Evolutionary conservation across 106 monocot species (phyloP).

Genomic region (Allium cepa): DNA sequence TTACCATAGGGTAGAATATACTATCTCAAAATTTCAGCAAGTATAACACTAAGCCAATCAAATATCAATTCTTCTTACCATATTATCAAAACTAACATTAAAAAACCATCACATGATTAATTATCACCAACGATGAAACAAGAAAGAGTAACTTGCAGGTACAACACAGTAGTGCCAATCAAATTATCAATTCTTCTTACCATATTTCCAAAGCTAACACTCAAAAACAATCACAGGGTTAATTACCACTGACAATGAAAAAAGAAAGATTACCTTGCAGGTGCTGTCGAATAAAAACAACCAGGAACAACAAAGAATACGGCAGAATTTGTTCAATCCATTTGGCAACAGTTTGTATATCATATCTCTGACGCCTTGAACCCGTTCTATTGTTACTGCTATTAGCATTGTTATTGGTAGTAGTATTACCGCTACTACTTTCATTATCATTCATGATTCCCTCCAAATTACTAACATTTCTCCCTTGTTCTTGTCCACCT

Average conservation of each 20-base stretch:
- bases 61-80: too few species aligned
- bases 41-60: too few species aligned
- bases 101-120: too few species aligned
- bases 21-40: too few species aligned
- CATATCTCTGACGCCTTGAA: constrained; percentile 74
- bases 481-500: constrained; percentile 5
- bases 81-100: too few species aligned
- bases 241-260: too few species aligned
- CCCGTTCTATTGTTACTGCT: constrained; percentile 39
- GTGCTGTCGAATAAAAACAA: constrained; percentile 95
- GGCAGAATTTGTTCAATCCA: constrained; percentile 93
- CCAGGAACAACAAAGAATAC: constrained; percentile 77
- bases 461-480: constrained; percentile 15
- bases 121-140: too few species aligned
- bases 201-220: not conserved
- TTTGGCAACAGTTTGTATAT: constrained; percentile 83
- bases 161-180: too few species aligned
- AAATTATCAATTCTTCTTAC: too few species aligned
- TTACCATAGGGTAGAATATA: too few species aligned
- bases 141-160: too few species aligned
- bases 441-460: constrained; percentile 24
- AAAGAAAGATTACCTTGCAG: constrained; percentile 63
- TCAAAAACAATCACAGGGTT: not conserved
- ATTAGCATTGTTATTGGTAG: not conserved
- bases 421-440: too few species aligned